Evolutionary conservation across 495 filamentous ascomycete genomes (phyloP).

Genomic region (Amniculicola lignicola): DNA sequence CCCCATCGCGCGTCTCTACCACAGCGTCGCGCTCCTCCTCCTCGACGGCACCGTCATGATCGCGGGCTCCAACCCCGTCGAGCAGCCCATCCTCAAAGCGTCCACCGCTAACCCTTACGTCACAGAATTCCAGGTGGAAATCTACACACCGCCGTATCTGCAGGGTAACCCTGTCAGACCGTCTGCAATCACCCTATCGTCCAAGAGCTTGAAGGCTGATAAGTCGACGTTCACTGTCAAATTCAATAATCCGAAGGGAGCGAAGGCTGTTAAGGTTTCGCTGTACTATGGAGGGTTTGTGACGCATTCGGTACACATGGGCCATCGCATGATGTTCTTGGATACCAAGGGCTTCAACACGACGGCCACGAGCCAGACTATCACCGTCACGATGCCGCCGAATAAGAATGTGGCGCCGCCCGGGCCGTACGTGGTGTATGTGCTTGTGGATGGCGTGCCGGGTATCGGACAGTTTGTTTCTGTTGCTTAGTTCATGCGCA

Average conservation of each 20-base stretch:
- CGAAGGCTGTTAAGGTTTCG: slow-evolving; percentile 47
- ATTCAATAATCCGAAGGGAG: slow-evolving; percentile 46
- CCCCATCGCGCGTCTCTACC: slow-evolving; percentile 56
- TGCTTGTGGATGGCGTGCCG: slow-evolving; percentile 60
- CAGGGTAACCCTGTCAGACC: slow-evolving; percentile 52
- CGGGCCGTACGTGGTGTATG: slow-evolving; percentile 62
- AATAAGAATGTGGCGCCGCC: slow-evolving; percentile 55
- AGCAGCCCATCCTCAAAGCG: slow-evolving; percentile 51
- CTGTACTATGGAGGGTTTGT: slow-evolving; percentile 62
- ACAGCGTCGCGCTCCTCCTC: slow-evolving; percentile 55
- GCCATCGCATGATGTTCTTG: slow-evolving; percentile 58
- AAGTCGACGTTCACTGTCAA: slow-evolving; percentile 47
- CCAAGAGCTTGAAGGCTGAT: slow-evolving; percentile 44
- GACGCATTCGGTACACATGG: slow-evolving; percentile 63
- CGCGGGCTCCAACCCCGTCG: slow-evolving; percentile 57
- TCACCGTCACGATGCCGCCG: slow-evolving; percentile 55
- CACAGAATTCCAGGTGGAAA: slow-evolving; percentile 61
- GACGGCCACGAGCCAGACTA: slow-evolving; percentile 44
- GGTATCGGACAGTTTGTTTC: slow-evolving; percentile 35
- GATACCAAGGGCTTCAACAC: slow-evolving; percentile 50
- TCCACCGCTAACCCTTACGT: slow-evolving; percentile 47
- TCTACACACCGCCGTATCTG: slow-evolving; percentile 60
- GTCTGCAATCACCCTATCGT: slow-evolving; percentile 45
- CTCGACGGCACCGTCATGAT: slow-evolving; percentile 60
- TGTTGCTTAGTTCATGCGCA: slow-evolving; percentile 18